Evolutionary conservation across 805 yeast genomes (phyloP).

Genomic region (Blastobotrys mokoenaii): DNA sequence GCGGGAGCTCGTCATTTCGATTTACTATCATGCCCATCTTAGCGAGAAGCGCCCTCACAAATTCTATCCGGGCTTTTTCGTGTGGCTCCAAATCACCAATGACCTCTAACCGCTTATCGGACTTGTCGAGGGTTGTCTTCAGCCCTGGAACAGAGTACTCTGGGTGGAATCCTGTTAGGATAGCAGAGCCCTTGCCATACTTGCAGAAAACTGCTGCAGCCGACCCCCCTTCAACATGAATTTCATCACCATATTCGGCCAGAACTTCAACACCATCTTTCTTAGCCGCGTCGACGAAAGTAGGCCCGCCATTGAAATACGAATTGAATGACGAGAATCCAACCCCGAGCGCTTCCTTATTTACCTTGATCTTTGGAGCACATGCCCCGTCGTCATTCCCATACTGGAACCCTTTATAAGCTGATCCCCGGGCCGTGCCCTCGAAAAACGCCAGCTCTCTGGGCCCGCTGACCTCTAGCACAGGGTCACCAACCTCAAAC

Average conservation of each 20-base stretch:
- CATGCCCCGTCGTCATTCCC: slow-evolving; percentile 68
- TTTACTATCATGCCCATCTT: slow-evolving; percentile 67
- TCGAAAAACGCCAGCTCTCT: slow-evolving; percentile 79
- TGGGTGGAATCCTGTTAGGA: slow-evolving; percentile 83
- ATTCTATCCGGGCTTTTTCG: slow-evolving; percentile 43
- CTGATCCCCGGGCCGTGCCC: slow-evolving; percentile 77
- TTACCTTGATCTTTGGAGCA: slow-evolving; percentile 42
- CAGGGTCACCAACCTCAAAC: slow-evolving; percentile 67
- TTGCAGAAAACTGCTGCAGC: slow-evolving; percentile 70
- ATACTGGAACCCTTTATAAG: slow-evolving; percentile 71
- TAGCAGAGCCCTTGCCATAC: slow-evolving; percentile 66
- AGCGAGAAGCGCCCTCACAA: slow-evolving; percentile 47
- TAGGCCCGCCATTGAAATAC: slow-evolving; percentile 87
- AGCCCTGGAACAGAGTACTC: slow-evolving; percentile 59
- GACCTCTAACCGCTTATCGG: slow-evolving; percentile 27
- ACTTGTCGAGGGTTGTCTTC: slow-evolving; percentile 22
- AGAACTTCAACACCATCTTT: slow-evolving; percentile 51
- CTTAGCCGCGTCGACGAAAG: slow-evolving; percentile 67
- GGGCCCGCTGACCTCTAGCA: slow-evolving; percentile 74
- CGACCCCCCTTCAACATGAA: slow-evolving; percentile 41
- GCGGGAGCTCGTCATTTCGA: slow-evolving; percentile 32
- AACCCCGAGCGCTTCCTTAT: slow-evolving; percentile 12
- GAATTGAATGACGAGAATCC: slow-evolving; percentile 12
- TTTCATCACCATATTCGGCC: slow-evolving; percentile 52
- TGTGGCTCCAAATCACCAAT: slow-evolving; percentile 34